These are phyloP conservation scores for Amniculicola lignicola DNA, from an alignment of 495 filamentous ascomycete species.

Conservation along the genomic window DNA sequence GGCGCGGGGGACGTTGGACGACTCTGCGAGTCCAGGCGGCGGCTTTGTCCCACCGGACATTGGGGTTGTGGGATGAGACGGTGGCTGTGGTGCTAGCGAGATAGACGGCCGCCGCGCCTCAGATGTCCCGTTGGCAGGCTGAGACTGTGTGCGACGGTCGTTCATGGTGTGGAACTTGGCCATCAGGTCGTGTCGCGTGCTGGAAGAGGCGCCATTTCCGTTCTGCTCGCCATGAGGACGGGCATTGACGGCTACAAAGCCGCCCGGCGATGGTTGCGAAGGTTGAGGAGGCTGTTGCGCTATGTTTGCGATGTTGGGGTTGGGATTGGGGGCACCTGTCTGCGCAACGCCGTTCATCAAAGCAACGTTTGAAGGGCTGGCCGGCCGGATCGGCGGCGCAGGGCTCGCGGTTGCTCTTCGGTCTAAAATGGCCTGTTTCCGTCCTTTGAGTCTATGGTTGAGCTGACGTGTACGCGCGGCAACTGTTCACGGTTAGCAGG, in stretches of 20 bases:
- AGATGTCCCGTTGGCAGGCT: slow-evolving; percentile 10
- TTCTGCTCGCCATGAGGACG: slow-evolving; percentile 37
- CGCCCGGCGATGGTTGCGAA: slow-evolving; percentile 47
- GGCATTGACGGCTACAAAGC: slow-evolving; percentile 61
- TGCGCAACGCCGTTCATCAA: too few relatives aligned
- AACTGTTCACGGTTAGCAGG: too few relatives aligned
- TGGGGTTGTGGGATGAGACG: slow-evolving; percentile 14
- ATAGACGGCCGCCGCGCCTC: slow-evolving; percentile 19
- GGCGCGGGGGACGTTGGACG: neutral
- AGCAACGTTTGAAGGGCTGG: slow-evolving; percentile 40
- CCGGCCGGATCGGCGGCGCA: slow-evolving; percentile 34
- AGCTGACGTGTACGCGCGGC: slow-evolving; percentile 76
- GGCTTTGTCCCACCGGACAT: neutral
- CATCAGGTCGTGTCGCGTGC: slow-evolving; percentile 35
- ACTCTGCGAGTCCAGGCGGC: slow-evolving; percentile 4
- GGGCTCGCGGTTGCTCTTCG: slow-evolving; percentile 41
- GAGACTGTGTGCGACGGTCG: slow-evolving; percentile 41
- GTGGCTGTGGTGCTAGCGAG: neutral
- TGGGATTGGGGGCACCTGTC: slow-evolving; percentile 26
- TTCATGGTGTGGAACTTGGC: slow-evolving; percentile 57
- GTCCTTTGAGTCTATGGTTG: slow-evolving; percentile 74
- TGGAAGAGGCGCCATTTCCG: slow-evolving; percentile 31
- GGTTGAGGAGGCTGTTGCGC: neutral
- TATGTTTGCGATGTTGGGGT: neutral
- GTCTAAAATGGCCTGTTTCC: slow-evolving; percentile 66